Conservation (phyloP, 306 rosid species). For the Bauhinia variegata region DNA sequence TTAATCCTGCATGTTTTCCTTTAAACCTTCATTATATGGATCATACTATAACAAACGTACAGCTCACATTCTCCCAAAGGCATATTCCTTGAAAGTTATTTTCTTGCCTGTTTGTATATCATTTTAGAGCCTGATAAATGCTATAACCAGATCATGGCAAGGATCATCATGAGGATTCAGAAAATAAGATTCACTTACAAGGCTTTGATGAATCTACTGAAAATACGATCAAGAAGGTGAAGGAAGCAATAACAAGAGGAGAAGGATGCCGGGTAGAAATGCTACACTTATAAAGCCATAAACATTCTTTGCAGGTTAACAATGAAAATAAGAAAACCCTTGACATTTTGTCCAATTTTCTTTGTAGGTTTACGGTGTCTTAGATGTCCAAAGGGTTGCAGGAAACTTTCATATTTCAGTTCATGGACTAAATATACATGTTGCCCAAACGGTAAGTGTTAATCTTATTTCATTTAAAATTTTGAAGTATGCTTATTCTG, state of each 20-base stretch:
- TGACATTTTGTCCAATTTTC: slow-evolving; percentile 18
- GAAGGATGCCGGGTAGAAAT: slow-evolving; percentile 89
- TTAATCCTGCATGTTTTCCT: too few species aligned
- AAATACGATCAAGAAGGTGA: slow-evolving; percentile 73
- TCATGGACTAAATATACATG: slow-evolving; percentile 87
- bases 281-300: slow-evolving; percentile 21
- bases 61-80: not conserved
- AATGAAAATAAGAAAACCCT: not conserved
- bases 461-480: slow-evolving; percentile 5
- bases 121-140: not conserved
- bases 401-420: slow-evolving; percentile 93
- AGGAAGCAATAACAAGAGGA: slow-evolving; percentile 61
- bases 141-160: slow-evolving; percentile 55
- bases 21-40: too few species aligned
- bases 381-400: slow-evolving; percentile 96
- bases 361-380: slow-evolving; percentile 87
- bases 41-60: not conserved
- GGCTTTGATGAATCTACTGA: slow-evolving; percentile 73
- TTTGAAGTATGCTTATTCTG: slow-evolving; percentile 16
- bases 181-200: slow-evolving; percentile 55
- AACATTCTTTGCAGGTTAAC: slow-evolving; percentile 18
- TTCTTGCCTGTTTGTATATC: too few species aligned
- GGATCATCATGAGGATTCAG: slow-evolving; percentile 66
- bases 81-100: too few species aligned
- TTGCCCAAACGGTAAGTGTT: slow-evolving; percentile 77